phyloP scores from a whole-genome alignment of 495 filamentous ascomycete genomes.

The Hypoxylon intermedium region DNA sequence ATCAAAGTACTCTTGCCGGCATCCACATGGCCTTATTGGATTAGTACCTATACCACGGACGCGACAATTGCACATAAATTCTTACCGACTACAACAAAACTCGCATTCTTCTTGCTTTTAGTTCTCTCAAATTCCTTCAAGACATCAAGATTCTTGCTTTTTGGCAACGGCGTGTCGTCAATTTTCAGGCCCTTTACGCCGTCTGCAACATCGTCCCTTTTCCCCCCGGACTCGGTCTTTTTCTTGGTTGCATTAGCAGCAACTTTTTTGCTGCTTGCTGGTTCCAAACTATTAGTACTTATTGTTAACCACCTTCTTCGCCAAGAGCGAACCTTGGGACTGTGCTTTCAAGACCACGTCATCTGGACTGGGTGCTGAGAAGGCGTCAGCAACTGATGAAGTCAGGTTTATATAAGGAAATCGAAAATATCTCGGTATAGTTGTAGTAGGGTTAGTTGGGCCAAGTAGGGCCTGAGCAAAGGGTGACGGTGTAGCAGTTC shows the following conservation, averaged over 20 bases:
- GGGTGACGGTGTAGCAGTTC: conserved; percentile 59
- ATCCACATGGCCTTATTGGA: conserved; percentile 82
- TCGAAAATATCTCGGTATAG: conserved; percentile 54
- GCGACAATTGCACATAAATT: not conserved
- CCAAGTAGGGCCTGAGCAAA: conserved; percentile 77
- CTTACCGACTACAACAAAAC: conserved; percentile 94
- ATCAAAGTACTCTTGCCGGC: conserved; percentile 97
- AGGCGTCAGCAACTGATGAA: conserved; percentile 61
- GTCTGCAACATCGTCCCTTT: conserved; percentile 47
- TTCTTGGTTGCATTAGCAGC: conserved; percentile 44
- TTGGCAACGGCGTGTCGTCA: conserved; percentile 73
- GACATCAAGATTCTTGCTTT: conserved; percentile 87
- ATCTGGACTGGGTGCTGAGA: conserved; percentile 92
- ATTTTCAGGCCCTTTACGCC: conserved; percentile 68
- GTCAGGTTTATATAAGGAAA: conserved; percentile 58
- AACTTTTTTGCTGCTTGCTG: conserved; percentile 55
- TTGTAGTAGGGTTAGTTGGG: conserved; percentile 34
- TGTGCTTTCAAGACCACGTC: conserved; percentile 88
- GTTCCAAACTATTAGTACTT: conserved; percentile 50
- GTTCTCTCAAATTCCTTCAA: conserved; percentile 78
- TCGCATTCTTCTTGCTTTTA: conserved; percentile 79
- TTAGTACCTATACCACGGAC: conserved; percentile 10
- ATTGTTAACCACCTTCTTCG: conserved; percentile 45
- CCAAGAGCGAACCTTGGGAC: conserved; percentile 79
- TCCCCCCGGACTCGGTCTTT: conserved; percentile 41